phyloP scores from a whole-genome alignment of 768 basidiomycete species.

The Aureoboletus auriporus region DNA sequence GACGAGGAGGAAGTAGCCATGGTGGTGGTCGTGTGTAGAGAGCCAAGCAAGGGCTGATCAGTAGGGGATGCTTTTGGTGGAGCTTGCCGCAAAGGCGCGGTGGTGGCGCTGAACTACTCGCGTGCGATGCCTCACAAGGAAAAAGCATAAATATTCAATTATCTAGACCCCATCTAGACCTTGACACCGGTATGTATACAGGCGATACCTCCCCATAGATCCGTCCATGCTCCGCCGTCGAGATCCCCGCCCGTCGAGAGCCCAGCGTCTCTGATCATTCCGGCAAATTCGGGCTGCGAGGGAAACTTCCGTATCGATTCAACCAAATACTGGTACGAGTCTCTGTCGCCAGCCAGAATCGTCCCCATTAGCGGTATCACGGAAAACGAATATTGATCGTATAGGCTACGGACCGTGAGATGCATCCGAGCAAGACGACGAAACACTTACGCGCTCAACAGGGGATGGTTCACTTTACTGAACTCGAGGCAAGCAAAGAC shows the following conservation, averaged over 20 bases:
- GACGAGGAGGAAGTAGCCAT: slow-evolving; percentile 31
- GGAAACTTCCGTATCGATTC: slow-evolving; percentile 97
- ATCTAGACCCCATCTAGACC: slow-evolving; percentile 36
- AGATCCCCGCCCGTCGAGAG: slow-evolving; percentile 69
- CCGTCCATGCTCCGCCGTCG: slow-evolving; percentile 81
- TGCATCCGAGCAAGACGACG: not conserved
- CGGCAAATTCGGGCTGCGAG: slow-evolving; percentile 78
- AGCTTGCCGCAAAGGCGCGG: slow-evolving; percentile 22
- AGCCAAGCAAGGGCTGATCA: slow-evolving; percentile 10
- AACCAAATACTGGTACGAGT: slow-evolving; percentile 95
- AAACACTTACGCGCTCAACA: slow-evolving; percentile 73
- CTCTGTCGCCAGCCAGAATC: slow-evolving; percentile 90
- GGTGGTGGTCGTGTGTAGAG: slow-evolving; percentile 27
- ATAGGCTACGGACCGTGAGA: slow-evolving; percentile 51
- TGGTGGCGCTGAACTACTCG: slow-evolving; percentile 24
- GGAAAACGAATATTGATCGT: slow-evolving; percentile 94
- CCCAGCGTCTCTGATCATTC: slow-evolving; percentile 85
- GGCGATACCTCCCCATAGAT: slow-evolving; percentile 86
- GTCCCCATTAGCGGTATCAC: slow-evolving; percentile 95
- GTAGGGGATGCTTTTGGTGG: not conserved
- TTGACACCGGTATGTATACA: slow-evolving; percentile 85
- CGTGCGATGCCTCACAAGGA: not conserved
- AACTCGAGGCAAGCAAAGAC: slow-evolving; percentile 96
- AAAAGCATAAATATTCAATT: not conserved
- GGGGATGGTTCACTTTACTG: slow-evolving; percentile 84